A percentile compares a stretch with the other conserved stretches of the same genome.
phyloP scores from a whole-genome alignment of 805 yeast species.

The Diddensiella transvaalensis region DNA sequence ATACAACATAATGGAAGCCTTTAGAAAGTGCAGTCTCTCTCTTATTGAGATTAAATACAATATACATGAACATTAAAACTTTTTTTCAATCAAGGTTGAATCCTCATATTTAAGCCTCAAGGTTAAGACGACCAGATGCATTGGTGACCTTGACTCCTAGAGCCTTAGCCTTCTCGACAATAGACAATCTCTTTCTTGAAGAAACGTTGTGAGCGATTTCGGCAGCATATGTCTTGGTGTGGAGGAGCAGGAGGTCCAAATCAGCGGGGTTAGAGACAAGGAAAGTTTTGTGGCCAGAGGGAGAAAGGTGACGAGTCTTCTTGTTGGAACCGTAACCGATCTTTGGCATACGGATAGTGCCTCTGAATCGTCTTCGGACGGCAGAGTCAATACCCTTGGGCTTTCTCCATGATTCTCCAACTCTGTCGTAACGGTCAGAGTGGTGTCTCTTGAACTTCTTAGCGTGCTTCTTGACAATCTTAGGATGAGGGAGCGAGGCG shows the following conservation, averaged over 20 bases:
- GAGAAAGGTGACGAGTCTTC: slow-evolving; percentile 92
- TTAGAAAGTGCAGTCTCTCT: slow-evolving; percentile 1
- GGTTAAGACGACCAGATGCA: slow-evolving; percentile 97
- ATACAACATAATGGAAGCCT: neutral
- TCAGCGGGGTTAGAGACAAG: slow-evolving; percentile 89
- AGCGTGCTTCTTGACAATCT: slow-evolving; percentile 97
- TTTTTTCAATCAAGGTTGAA: slow-evolving; percentile 1
- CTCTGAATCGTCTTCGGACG: slow-evolving; percentile 99
- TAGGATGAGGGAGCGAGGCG: slow-evolving; percentile 96
- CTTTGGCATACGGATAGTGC: slow-evolving; percentile 98
- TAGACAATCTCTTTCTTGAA: slow-evolving; percentile 96
- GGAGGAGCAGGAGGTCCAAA: slow-evolving; percentile 91
- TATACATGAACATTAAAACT: slow-evolving; percentile 5
- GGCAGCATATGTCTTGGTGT: slow-evolving; percentile 99
- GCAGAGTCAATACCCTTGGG: slow-evolving; percentile 99
- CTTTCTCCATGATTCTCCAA: slow-evolving; percentile 99
- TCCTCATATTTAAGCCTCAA: slow-evolving; percentile 72
- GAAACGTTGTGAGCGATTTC: slow-evolving; percentile 99
- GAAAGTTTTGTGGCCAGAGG: slow-evolving; percentile 98
- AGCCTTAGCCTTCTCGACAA: slow-evolving; percentile 95
- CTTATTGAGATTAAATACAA: slow-evolving; percentile 1
- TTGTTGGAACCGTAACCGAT: slow-evolving; percentile 99
- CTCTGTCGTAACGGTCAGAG: slow-evolving; percentile 99
- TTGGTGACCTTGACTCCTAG: slow-evolving; percentile 98
- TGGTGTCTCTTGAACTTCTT: slow-evolving; percentile 99